Evolutionary conservation across 2,329 filamentous ascomycete species (phyloP).

Genomic region (Phialophora macrospora): DNA sequence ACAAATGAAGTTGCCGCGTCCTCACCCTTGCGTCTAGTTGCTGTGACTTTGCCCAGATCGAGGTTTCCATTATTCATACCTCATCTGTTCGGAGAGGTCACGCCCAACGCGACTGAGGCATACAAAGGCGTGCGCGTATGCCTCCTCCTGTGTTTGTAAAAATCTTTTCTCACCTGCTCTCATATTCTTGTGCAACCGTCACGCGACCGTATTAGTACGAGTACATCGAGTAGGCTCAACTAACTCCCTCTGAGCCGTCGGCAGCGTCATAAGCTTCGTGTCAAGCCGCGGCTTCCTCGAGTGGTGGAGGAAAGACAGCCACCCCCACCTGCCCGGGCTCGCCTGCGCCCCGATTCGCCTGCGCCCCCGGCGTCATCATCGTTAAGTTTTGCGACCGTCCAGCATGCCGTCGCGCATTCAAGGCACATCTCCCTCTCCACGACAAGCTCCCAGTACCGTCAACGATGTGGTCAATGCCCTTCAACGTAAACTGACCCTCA

Average conservation of each 20-base stretch:
- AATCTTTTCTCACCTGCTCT: background rate
- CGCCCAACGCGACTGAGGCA: constrained; percentile 26
- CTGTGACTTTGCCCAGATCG: constrained; percentile 27
- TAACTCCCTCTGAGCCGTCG: background rate
- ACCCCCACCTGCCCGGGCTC: background rate
- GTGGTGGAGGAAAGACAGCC: background rate
- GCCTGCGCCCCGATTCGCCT: background rate
- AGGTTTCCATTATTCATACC: constrained; percentile 38
- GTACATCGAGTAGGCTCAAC: background rate
- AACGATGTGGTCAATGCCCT: constrained; percentile 38
- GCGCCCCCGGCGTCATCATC: background rate
- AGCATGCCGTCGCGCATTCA: constrained; percentile 32
- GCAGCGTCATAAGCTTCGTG: background rate
- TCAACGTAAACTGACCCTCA: constrained; percentile 35
- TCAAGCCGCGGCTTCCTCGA: background rate
- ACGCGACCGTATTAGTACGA: background rate
- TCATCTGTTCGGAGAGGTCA: constrained; percentile 19
- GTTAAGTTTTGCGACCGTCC: background rate
- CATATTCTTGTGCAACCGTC: background rate
- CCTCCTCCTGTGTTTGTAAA: constrained; percentile 1
- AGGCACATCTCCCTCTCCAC: constrained; percentile 30
- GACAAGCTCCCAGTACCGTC: constrained; percentile 32
- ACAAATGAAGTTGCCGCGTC: background rate
- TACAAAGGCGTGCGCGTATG: constrained; percentile 25
- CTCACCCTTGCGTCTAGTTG: constrained; percentile 12